These are phyloP conservation scores for Paecilomyces dactylethromorphus DNA, from an alignment of 2,329 filamentous ascomycete species.

Conservation along the genomic window DNA sequence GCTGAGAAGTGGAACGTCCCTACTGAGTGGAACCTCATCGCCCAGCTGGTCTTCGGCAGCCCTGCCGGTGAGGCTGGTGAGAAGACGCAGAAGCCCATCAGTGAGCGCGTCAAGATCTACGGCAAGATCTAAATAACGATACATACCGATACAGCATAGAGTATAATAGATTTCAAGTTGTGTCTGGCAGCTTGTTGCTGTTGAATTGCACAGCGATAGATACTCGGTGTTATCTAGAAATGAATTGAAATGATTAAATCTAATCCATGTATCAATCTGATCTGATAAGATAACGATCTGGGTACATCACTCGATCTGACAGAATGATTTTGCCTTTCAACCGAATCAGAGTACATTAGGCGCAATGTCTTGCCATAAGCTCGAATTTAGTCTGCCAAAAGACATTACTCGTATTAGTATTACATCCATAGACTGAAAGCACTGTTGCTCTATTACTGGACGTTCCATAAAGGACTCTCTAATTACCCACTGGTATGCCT, in stretches of 20 bases:
- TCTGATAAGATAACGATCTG: too few relatives aligned
- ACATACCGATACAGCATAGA: neutral
- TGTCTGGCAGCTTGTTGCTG: neutral
- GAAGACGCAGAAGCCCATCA: conserved; percentile 60
- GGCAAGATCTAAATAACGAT: conserved; percentile 25
- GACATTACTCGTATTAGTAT: too few relatives aligned
- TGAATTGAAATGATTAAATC: neutral
- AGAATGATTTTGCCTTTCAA: too few relatives aligned
- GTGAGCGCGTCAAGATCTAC: conserved; percentile 61
- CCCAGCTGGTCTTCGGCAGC: conserved; percentile 76
- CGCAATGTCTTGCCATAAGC: too few relatives aligned
- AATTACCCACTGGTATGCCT: too few relatives aligned
- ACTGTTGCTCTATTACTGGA: too few relatives aligned
- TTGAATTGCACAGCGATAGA: neutral
- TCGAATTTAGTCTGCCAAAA: too few relatives aligned
- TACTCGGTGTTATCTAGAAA: neutral
- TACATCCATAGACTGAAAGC: too few relatives aligned
- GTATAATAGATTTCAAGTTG: neutral
- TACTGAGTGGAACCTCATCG: conserved; percentile 66
- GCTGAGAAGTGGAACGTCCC: conserved; percentile 64
- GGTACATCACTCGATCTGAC: too few relatives aligned
- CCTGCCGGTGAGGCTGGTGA: conserved; percentile 50
- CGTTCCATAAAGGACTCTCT: too few relatives aligned
- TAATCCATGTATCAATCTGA: neutral
- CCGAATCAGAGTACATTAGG: too few relatives aligned